These are phyloP conservation scores for Wickerhamomyces alni DNA, from an alignment of 805 yeast species.

Conservation along the genomic window DNA sequence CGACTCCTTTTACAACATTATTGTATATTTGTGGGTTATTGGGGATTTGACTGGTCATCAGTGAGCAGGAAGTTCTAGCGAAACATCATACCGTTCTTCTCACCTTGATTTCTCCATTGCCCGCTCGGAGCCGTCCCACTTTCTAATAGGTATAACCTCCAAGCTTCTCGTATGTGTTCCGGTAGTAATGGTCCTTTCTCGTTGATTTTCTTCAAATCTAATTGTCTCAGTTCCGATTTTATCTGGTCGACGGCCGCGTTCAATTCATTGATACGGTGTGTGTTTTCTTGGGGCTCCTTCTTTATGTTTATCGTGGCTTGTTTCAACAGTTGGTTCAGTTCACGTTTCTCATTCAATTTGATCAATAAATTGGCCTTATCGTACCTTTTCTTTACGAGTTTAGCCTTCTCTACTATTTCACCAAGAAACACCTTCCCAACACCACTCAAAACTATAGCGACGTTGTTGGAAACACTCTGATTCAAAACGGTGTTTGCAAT, in stretches of 20 bases:
- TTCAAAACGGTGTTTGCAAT: constrained; percentile 73
- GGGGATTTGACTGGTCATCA: constrained; percentile 17
- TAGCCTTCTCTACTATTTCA: constrained; percentile 78
- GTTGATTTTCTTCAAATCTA: constrained; percentile 28
- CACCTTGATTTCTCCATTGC: constrained; percentile 69
- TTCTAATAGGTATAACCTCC: constrained; percentile 70
- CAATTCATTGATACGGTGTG: constrained; percentile 5
- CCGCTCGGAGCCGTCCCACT: constrained; percentile 55
- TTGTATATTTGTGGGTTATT: constrained; percentile 30
- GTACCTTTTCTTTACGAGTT: constrained; percentile 58
- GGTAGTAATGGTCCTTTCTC: constrained; percentile 63
- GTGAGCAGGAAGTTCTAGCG: constrained; percentile 29
- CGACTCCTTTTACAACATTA: constrained; percentile 47
- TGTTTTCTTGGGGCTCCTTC: constrained; percentile 20
- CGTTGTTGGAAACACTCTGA: constrained; percentile 72
- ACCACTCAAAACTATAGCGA: constrained; percentile 79
- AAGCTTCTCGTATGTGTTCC: constrained; percentile 83
- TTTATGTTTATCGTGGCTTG: constrained; percentile 31
- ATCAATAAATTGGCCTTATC: constrained; percentile 30
- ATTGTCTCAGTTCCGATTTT: constrained; percentile 21
- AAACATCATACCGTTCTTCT: constrained; percentile 64
- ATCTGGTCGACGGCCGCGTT: constrained; percentile 17
- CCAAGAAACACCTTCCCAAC: constrained; percentile 86
- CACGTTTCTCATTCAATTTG: constrained; percentile 37
- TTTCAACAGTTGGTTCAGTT: constrained; percentile 25